Evolutionary conservation across 2,329 filamentous ascomycete species (phyloP), one percentile per base, ranked within the genome.

Genomic region (Aspergillus ruber): DNA sequence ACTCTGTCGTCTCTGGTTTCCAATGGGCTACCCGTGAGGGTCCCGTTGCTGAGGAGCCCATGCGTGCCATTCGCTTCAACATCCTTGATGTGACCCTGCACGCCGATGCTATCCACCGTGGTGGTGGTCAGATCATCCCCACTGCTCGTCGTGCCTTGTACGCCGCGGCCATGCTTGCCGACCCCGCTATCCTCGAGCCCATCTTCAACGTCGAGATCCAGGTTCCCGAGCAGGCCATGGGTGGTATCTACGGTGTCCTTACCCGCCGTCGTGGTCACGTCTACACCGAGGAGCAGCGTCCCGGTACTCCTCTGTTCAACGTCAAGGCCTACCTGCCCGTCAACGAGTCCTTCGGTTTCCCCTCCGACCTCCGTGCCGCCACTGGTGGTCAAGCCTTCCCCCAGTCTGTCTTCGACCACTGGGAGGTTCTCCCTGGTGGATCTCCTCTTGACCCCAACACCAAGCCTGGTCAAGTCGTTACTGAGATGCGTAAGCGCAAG

Each of bases 161-260:
- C 79, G 93, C 93, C 67, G 81, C 93, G 61, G 77, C 88, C 59
- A 86, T 98, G 59, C 83, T 98, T 63, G 90, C 93, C 66, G 83
- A 95, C 63, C 93, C 93, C 60, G 84, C 83, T 75, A 84, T 98
- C 56, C 85, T 90, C 65, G 93, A 98, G 83, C 93, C 93, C 69
- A 88, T 98, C 77, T 98, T 94, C 87, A 81, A 96, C 73, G 90
- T 95, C 74, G 93, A 98, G 77, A 98, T 98, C 75, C 90, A 96
- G 81, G 93, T 98, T 56, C 91, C 91, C 68, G 93, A 98, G 83
- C 80, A 85, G 69, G 91, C 93, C 72, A 97, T 98, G 93, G 93
- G 93, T 83, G 93, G 93, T 83, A 95, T 98, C 76, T 98, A 98
- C 79, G 88, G 90, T 86, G 90, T 96, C 71, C 88, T 98, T 66